phyloP scores from a whole-genome alignment of 2,329 filamentous ascomycete species.

The Diaporthe ampelina region DNA sequence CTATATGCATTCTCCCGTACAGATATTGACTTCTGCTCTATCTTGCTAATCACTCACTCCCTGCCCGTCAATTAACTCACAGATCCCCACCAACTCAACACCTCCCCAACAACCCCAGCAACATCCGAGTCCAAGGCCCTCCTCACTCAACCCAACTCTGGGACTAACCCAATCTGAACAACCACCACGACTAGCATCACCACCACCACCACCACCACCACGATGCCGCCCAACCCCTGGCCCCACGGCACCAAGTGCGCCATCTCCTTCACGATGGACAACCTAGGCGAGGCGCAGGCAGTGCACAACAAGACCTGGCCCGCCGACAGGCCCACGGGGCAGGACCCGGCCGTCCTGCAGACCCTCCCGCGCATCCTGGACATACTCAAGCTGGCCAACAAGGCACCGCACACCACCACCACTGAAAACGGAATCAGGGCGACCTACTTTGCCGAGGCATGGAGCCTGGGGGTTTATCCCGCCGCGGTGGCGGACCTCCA shows the following conservation, averaged over 20 bases:
- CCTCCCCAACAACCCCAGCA: neutral
- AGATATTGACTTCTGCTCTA: too few relatives aligned
- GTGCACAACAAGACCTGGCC: slow-evolving; percentile 46
- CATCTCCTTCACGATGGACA: slow-evolving; percentile 51
- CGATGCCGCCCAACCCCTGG: slow-evolving; percentile 42
- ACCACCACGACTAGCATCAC: neutral
- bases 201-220: neutral
- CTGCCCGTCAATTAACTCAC: too few relatives aligned
- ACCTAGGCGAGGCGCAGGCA: slow-evolving; percentile 51
- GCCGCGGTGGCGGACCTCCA: slow-evolving; percentile 42
- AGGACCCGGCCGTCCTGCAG: slow-evolving; percentile 46
- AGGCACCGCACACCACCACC: slow-evolving; percentile 1
- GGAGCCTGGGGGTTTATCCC: slow-evolving; percentile 48
- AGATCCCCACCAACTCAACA: neutral
- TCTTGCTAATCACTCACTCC: too few relatives aligned
- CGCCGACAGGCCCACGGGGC: slow-evolving; percentile 44
- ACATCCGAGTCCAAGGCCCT: too few relatives aligned
- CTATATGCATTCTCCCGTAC: too few relatives aligned
- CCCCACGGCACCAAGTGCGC: slow-evolving; percentile 46
- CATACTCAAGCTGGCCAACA: slow-evolving; percentile 43
- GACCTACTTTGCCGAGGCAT: slow-evolving; percentile 51
- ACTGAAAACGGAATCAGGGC: too few relatives aligned
- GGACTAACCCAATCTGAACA: neutral
- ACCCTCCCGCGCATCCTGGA: slow-evolving; percentile 49
- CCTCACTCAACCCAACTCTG: too few relatives aligned